Conservation (phyloP, 169 alveolate species). For the Ichthyophthirius multifiliis region DNA sequence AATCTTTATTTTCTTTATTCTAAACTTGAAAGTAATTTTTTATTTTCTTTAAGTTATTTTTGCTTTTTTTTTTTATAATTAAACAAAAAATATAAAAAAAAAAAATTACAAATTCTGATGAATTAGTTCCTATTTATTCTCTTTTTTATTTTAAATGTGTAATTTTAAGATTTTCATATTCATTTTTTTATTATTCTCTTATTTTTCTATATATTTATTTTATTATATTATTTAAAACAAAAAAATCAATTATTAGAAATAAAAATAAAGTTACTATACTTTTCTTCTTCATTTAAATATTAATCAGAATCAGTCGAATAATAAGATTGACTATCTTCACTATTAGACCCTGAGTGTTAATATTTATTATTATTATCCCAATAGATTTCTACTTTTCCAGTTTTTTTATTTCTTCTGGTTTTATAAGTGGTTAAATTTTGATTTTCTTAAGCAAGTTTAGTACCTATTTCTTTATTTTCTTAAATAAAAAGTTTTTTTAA, state of each 20-base stretch:
- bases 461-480: neutral
- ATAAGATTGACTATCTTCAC: neutral
- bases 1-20: slow-evolving; percentile 40
- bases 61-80: neutral
- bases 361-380: neutral
- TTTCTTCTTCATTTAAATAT: slow-evolving; percentile 35
- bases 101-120: neutral
- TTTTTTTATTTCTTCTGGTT: slow-evolving; percentile 7
- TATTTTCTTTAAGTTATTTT: slow-evolving; percentile 25
- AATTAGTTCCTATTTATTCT: slow-evolving; percentile 41
- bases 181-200: slow-evolving; percentile 37
- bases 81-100: neutral
- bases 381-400: neutral
- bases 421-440: neutral
- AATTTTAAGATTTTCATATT: slow-evolving; percentile 48
- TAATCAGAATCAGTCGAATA: slow-evolving; percentile 27
- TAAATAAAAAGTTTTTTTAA: neutral
- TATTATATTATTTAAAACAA: neutral
- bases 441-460: neutral
- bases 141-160: slow-evolving; percentile 35
- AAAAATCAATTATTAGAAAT: neutral
- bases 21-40: slow-evolving; percentile 23
- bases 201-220: neutral
- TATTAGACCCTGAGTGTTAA: neutral
- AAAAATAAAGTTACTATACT: neutral